These are phyloP conservation scores for Pseudocercospora fuligena DNA, from an alignment of 2,329 filamentous ascomycete species.

Conservation along the genomic window DNA sequence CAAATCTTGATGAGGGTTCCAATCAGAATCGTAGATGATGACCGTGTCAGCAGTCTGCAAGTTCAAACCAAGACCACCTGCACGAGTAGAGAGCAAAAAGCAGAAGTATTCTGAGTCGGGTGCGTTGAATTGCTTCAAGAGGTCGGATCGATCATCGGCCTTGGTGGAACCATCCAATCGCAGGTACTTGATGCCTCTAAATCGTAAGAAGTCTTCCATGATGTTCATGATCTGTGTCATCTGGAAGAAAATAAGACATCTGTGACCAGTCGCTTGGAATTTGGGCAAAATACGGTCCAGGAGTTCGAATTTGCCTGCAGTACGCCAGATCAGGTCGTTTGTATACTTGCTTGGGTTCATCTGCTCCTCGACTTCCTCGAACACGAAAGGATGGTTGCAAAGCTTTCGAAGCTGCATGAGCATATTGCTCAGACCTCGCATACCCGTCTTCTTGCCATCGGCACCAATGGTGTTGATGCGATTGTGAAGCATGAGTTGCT, in stretches of 20 bases:
- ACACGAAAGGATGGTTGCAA: constrained; percentile 98
- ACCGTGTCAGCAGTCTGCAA: constrained; percentile 97
- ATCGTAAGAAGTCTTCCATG: constrained; percentile 96
- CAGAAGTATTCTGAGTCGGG: constrained; percentile 93
- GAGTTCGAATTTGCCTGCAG: constrained; percentile 94
- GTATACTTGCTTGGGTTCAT: constrained; percentile 90
- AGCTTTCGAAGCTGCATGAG: constrained; percentile 99
- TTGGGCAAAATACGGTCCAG: constrained; percentile 92
- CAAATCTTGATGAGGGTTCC: constrained; percentile 99
- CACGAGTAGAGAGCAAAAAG: constrained; percentile 97
- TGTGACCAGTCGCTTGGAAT: constrained; percentile 87
- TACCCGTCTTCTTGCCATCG: constrained; percentile 92
- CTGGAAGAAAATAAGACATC: constrained; percentile 99
- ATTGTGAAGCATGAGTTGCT: constrained; percentile 96
- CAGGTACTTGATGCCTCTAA: constrained; percentile 81
- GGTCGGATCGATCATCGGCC: constrained; percentile 91
- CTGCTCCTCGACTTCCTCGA: constrained; percentile 95
- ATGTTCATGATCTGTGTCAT: constrained; percentile 99
- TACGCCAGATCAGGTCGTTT: constrained; percentile 94
- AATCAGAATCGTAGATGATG: constrained; percentile 99
- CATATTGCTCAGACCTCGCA: constrained; percentile 98
- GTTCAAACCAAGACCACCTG: constrained; percentile 96
- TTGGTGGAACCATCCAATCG: constrained; percentile 97
- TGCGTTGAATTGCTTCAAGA: constrained; percentile 86
- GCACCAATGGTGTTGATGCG: constrained; percentile 92